A percentile compares a stretch with the other conserved stretches of the same genome.
phyloP scores from a whole-genome alignment of 116 monocot species.

The Trichopus zeylanicus region DNA sequence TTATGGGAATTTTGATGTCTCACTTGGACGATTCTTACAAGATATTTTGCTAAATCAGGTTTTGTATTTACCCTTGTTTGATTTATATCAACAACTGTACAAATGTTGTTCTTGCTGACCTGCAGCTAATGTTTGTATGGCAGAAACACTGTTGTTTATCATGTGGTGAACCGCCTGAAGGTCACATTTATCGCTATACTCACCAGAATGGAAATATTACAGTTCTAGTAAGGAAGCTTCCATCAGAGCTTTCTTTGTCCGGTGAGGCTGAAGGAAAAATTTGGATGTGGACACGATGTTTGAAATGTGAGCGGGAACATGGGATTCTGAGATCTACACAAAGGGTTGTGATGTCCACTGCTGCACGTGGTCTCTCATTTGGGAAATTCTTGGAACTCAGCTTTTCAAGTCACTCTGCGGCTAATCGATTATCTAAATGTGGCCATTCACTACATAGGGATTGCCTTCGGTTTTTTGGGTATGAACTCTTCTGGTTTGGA shows the following conservation, averaged over 20 bases:
- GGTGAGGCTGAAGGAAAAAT: constrained; percentile 78
- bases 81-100: neutral
- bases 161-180: constrained; percentile 65
- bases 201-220: constrained; percentile 73
- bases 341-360: constrained; percentile 74
- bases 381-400: constrained; percentile 95
- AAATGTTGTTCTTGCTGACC: neutral
- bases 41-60: constrained; percentile 78
- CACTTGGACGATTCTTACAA: constrained; percentile 72
- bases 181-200: constrained; percentile 68
- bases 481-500: neutral
- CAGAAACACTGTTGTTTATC: constrained; percentile 60
- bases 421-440: constrained; percentile 61
- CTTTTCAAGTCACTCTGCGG: constrained; percentile 68
- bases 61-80: neutral
- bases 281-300: constrained; percentile 95
- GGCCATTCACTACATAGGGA: constrained; percentile 82
- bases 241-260: constrained; percentile 17
- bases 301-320: constrained; percentile 57
- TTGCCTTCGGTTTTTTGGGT: constrained; percentile 95
- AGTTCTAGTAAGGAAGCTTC: constrained; percentile 47
- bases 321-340: constrained; percentile 29
- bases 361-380: constrained; percentile 79
- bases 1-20: constrained; percentile 73
- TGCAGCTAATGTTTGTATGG: constrained; percentile 1